Evolutionary conservation across 2,329 filamentous ascomycete genomes (phyloP).

Genomic region (Fusarium poae): DNA sequence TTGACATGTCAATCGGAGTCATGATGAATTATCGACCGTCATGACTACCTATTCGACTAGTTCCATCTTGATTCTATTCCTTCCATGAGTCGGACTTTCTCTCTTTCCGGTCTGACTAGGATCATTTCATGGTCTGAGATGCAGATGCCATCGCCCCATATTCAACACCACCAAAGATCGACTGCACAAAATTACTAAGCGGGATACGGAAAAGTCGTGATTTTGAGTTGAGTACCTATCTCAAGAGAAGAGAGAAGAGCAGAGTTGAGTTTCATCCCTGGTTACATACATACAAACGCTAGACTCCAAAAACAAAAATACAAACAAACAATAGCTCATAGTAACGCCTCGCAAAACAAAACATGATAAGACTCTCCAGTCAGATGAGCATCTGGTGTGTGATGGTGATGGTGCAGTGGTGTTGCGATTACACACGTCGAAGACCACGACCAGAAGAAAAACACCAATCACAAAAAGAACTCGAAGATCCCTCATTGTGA

Average conservation of each 20-base stretch:
- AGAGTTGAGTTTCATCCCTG: slow-evolving; percentile 39
- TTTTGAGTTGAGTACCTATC: slow-evolving; percentile 24
- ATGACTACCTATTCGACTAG: not conserved
- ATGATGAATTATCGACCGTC: slow-evolving; percentile 3
- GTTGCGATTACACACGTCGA: slow-evolving; percentile 2
- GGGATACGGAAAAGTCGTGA: slow-evolving; percentile 17
- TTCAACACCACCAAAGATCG: slow-evolving; percentile 16
- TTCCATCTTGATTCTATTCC: slow-evolving; percentile 27
- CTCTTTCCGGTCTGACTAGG: slow-evolving; percentile 4
- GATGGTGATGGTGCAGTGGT: not conserved
- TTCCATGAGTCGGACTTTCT: slow-evolving; percentile 25
- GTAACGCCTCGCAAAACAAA: slow-evolving; percentile 14
- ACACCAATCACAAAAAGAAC: slow-evolving; percentile 3
- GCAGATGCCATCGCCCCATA: slow-evolving; percentile 34
- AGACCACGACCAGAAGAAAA: slow-evolving; percentile 9
- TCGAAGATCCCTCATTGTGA: slow-evolving; percentile 84
- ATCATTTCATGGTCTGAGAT: slow-evolving; percentile 6
- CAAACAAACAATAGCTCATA: not conserved
- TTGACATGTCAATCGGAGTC: not conserved
- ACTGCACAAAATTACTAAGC: not conserved
- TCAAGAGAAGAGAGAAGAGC: slow-evolving; percentile 13
- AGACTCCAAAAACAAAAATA: slow-evolving; percentile 29
- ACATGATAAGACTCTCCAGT: not conserved
- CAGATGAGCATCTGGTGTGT: slow-evolving; percentile 15
- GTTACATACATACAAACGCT: slow-evolving; percentile 4